These are phyloP conservation scores for Thelonectria rubi DNA, from an alignment of 2,329 filamentous ascomycete genomes.

Conservation along the genomic window DNA sequence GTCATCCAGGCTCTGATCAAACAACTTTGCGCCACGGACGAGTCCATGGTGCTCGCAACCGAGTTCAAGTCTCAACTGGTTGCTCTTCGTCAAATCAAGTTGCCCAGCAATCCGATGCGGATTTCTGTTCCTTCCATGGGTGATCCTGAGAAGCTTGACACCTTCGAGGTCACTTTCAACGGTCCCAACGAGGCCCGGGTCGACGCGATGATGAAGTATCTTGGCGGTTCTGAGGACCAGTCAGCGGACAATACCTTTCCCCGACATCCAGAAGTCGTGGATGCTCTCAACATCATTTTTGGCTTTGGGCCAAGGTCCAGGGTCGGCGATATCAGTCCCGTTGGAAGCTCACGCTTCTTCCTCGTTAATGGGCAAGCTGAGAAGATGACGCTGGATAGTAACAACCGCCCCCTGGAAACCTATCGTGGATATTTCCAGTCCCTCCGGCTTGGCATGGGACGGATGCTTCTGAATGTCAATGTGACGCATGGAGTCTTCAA, in stretches of 20 bases:
- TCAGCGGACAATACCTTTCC: constrained; percentile 53
- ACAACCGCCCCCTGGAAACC: constrained; percentile 48
- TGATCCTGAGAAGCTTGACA: constrained; percentile 44
- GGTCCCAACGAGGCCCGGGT: constrained; percentile 52
- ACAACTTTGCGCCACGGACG: constrained; percentile 45
- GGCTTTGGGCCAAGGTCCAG: constrained; percentile 54
- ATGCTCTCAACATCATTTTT: constrained; percentile 63
- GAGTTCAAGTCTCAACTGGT: constrained; percentile 63
- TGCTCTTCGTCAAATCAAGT: constrained; percentile 48
- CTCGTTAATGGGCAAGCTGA: constrained; percentile 45
- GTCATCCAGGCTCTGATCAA: constrained; percentile 53
- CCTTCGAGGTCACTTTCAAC: constrained; percentile 54
- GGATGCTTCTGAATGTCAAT: constrained; percentile 64
- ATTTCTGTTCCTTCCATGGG: constrained; percentile 49
- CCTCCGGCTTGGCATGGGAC: constrained; percentile 61
- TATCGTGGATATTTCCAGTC: constrained; percentile 66
- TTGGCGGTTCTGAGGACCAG: constrained; percentile 51
- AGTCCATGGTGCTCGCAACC: constrained; percentile 50
- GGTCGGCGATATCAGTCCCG: constrained; percentile 46
- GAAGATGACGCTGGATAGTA: constrained; percentile 36
- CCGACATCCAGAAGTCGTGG: constrained; percentile 58
- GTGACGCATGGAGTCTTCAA: constrained; percentile 64
- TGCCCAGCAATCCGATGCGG: constrained; percentile 47
- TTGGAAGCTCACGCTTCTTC: constrained; percentile 62
- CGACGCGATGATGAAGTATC: constrained; percentile 54